Evolutionary conservation across 2,329 filamentous ascomycete species (phyloP), one percentile per base, ranked within the genome.

Genomic region (Cordyceps pruinosa): DNA sequence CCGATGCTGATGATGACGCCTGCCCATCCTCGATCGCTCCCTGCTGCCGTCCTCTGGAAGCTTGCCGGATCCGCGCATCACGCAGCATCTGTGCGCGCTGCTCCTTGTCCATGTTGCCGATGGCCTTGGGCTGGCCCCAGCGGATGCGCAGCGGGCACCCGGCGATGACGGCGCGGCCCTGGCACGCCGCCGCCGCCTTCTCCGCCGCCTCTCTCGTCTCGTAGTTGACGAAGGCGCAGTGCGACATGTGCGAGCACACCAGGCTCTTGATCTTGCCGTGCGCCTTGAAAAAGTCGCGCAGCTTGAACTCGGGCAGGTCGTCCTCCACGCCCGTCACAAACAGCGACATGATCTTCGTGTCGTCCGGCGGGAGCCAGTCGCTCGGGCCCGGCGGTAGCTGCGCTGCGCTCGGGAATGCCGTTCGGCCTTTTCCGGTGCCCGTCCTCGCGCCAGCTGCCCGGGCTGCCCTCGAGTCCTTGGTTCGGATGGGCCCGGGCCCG

Each of bases 171-270:
- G 91, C 90, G 60, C 88, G 88, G 6, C 95, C 94, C 70, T 96
- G 88, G 64, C 90, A 93, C 21, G 89, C 84, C 34, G 84, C 84
- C 0, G 94, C 90, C 0, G 95, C 95, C 58, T 82, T 85, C 73
- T 99, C 94, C 0, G 95, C 94, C 1, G 83, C 87, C 60, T 90
- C 85, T 58, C 94, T 83, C 3, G 87, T 89, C 64, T 91, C 85
- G 70, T 90, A 99, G 74, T 99, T 99, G 73, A 99, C 79, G 68
- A 97, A 99, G 1, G 94, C 94, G 70, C 92, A 97, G 68, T 97
- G 94, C 17, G 93, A 93, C 76, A 96, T 91, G 74, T 99, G 94
- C 7, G 92, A 97, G 72, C 94, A 97, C 37, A 99, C 87, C 17
- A 99, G 76, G 26, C 91, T 97, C 66, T 94, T 89, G 59, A 99